Conservation (phyloP, 495 filamentous ascomycete species). For the Aspergillus sparsus region DNA sequence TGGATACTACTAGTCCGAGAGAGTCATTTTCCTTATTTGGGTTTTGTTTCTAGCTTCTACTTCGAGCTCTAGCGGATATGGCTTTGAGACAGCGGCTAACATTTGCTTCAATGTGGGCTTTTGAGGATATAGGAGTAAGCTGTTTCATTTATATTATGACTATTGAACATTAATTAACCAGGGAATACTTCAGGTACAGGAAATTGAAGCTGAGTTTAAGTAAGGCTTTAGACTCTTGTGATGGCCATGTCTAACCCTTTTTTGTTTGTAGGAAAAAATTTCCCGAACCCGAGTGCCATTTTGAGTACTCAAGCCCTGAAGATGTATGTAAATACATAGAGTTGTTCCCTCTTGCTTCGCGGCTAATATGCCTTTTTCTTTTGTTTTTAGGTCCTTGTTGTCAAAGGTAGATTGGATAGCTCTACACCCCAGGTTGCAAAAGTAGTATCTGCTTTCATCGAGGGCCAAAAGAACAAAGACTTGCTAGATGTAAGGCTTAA, state of each 20-base stretch:
- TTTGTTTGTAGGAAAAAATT: constrained; percentile 10
- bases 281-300: constrained; percentile 10
- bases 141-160: not conserved
- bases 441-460: constrained; percentile 24
- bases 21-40: not conserved
- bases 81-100: constrained; percentile 21
- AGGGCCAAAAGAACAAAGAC: constrained; percentile 28
- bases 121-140: constrained; percentile 30
- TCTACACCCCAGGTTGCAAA: not conserved
- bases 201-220: constrained; percentile 22
- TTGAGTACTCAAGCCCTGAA: constrained; percentile 22
- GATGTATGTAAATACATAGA: constrained; percentile 17
- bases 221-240: not conserved
- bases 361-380: not conserved
- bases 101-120: constrained; percentile 29
- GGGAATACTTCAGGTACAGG: constrained; percentile 20
- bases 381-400: constrained; percentile 18
- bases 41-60: not conserved
- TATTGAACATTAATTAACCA: not conserved
- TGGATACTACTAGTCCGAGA: too few species aligned
- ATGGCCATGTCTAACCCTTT: constrained; percentile 1
- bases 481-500: constrained; percentile 28
- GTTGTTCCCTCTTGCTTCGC: not conserved
- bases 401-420: constrained; percentile 23
- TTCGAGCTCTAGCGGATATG: constrained; percentile 12